Conservation (phyloP, 345 rosid species). For the Turritis glabra region DNA sequence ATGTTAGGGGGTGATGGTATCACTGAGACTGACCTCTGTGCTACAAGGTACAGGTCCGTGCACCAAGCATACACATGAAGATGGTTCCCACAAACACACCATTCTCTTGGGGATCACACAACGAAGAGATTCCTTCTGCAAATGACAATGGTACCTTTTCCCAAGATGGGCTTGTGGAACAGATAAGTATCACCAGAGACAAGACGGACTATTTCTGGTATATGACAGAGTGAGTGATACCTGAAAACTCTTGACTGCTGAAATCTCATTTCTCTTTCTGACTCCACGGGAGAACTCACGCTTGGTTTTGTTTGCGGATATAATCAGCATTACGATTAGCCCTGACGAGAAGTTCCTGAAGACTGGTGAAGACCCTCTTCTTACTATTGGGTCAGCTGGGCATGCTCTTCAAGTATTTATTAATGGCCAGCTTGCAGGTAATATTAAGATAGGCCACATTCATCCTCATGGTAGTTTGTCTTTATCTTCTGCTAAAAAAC, state of each 20-base stretch:
- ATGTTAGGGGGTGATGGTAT: not conserved
- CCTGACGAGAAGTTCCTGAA: constrained; percentile 50
- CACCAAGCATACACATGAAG: constrained; percentile 60
- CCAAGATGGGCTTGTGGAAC: constrained; percentile 71
- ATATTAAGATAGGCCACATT: not conserved
- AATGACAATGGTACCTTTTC: constrained; percentile 48
- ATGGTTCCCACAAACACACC: constrained; percentile 54
- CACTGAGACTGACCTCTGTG: constrained; percentile 47
- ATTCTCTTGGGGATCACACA: constrained; percentile 77
- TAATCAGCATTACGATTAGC: constrained; percentile 28
- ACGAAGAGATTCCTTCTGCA: constrained; percentile 59
- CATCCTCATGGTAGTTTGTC: not conserved
- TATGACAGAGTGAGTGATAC: constrained; percentile 74
- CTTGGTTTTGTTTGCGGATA: constrained; percentile 54
- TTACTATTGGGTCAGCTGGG: constrained; percentile 65
- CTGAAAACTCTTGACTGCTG: constrained; percentile 43
- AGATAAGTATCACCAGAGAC: constrained; percentile 71
- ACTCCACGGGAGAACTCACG: constrained; percentile 57
- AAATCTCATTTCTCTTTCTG: constrained; percentile 58
- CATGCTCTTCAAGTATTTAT: constrained; percentile 71
- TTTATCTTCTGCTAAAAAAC: not conserved
- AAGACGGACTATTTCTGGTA: constrained; percentile 89
- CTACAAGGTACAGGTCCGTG: constrained; percentile 56
- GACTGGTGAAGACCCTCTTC: constrained; percentile 50
- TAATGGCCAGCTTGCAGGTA: constrained; percentile 77